These are phyloP conservation scores for Chaetomium tenue DNA, from an alignment of 495 filamentous ascomycete genomes.

Conservation along the genomic window DNA sequence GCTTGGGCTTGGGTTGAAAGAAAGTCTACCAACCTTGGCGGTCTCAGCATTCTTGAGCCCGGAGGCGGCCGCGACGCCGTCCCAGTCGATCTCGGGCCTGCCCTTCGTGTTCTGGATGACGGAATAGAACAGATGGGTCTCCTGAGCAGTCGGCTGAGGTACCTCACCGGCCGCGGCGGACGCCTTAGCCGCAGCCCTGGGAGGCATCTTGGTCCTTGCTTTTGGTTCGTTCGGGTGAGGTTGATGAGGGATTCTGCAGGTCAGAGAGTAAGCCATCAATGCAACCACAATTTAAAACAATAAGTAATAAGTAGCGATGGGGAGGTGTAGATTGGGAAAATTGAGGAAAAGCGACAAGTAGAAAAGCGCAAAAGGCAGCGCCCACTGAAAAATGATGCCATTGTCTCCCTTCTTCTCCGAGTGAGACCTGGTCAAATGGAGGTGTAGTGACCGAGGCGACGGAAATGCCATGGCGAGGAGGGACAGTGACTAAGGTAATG, in stretches of 20 bases:
- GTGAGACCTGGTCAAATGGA: not conserved
- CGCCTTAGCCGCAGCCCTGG: constrained; percentile 4
- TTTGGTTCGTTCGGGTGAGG: not conserved
- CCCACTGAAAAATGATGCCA: not conserved
- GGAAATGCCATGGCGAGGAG: not conserved
- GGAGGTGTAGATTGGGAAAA: not conserved
- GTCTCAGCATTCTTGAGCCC: constrained; percentile 27
- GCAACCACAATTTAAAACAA: not conserved
- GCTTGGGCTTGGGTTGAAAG: not conserved
- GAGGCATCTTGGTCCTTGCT: constrained; percentile 13
- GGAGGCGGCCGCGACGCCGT: constrained; percentile 16
- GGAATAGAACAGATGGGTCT: constrained; percentile 25
- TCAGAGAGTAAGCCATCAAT: not conserved
- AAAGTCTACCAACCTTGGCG: constrained; percentile 26
- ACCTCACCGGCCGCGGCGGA: not conserved
- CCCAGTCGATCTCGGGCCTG: constrained; percentile 30
- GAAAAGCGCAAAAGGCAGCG: not conserved
- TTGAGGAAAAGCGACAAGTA: not conserved
- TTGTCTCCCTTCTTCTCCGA: not conserved
- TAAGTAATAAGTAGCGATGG: not conserved
- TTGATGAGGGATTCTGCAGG: not conserved
- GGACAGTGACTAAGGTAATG: not conserved
- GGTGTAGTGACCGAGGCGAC: not conserved
- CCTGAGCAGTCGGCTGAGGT: constrained; percentile 16
- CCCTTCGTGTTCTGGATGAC: constrained; percentile 25